A percentile compares a stretch with the other conserved stretches of the same genome.
Evolutionary conservation across 2,329 filamentous ascomycete genomes (phyloP).

Genomic region (Passalora sequoiae): DNA sequence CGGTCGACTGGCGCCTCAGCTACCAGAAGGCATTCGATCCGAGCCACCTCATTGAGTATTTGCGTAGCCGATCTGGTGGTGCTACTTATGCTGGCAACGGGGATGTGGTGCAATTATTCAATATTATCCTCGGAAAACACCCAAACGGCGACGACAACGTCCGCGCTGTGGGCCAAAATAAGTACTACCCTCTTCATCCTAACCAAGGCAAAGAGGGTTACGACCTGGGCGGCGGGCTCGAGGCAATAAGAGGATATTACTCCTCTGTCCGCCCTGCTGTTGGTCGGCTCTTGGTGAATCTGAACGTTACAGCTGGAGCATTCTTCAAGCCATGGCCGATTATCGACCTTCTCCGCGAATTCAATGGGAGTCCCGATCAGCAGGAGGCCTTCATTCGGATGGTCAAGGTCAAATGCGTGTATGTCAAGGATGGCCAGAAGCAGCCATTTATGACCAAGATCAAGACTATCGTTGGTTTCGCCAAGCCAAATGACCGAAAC

Average conservation of each 20-base stretch:
- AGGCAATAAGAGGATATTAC: conserved; percentile 58
- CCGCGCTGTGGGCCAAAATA: conserved; percentile 49
- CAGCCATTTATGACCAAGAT: conserved; percentile 26
- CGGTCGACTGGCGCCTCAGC: conserved; percentile 36
- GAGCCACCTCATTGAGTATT: conserved; percentile 43
- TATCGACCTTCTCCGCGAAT: conserved; percentile 33
- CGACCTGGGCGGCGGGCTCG: conserved; percentile 48
- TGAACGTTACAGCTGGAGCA: conserved; percentile 57
- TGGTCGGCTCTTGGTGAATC: conserved; percentile 55
- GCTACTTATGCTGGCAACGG: conserved; percentile 41
- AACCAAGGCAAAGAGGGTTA: conserved; percentile 31
- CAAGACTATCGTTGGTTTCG: conserved; percentile 47
- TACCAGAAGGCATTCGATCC: conserved; percentile 35
- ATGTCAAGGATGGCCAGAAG: conserved; percentile 22
- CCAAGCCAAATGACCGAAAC: conserved; percentile 28
- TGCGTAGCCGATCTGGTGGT: conserved; percentile 33
- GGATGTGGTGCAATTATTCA: conserved; percentile 54
- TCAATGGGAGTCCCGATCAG: conserved; percentile 21
- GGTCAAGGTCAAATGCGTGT: conserved; percentile 28
- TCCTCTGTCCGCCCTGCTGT: conserved; percentile 57
- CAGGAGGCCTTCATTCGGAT: conserved; percentile 27
- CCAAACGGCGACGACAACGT: conserved; percentile 41
- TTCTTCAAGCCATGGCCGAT: conserved; percentile 47
- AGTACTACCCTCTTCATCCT: conserved; percentile 44
- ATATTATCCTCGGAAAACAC: conserved; percentile 51